Percentiles rank a stretch among this genome's conserved stretches.
Conservation (phyloP, 306 rosid species). For the Fragaria ananassa region DNA sequence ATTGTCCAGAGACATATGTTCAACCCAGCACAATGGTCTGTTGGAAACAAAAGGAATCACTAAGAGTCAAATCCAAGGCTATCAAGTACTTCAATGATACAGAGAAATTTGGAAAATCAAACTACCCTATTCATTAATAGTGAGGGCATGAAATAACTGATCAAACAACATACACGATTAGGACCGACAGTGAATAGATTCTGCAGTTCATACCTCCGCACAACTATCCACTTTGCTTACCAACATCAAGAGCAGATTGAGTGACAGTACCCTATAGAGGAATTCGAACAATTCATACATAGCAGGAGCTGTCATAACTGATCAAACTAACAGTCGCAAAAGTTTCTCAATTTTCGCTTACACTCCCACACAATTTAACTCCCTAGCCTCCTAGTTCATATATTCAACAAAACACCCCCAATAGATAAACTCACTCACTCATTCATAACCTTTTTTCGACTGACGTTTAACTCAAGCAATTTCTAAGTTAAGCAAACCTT, state of each 20-base stretch:
- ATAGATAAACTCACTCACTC: background rate
- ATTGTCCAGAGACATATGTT: constrained; percentile 82
- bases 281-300: background rate
- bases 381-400: background rate
- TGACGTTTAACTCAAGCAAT: background rate
- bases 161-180: background rate
- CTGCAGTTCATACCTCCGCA: background rate
- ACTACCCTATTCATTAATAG: background rate
- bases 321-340: background rate
- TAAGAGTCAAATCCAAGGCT: constrained; percentile 13
- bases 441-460: background rate
- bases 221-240: background rate
- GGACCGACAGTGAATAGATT: background rate
- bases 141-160: background rate
- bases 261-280: background rate
- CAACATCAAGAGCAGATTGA: background rate
- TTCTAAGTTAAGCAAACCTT: background rate
- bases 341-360: background rate
- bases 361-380: background rate
- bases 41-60: constrained; percentile 23
- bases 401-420: background rate
- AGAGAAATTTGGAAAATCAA: background rate
- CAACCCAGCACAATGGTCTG: constrained; percentile 85
- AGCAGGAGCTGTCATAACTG: background rate
- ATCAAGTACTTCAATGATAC: background rate